phyloP scores from a whole-genome alignment of 1,139 yeast genomes.

The Saccharomyces hybrid region DNA sequence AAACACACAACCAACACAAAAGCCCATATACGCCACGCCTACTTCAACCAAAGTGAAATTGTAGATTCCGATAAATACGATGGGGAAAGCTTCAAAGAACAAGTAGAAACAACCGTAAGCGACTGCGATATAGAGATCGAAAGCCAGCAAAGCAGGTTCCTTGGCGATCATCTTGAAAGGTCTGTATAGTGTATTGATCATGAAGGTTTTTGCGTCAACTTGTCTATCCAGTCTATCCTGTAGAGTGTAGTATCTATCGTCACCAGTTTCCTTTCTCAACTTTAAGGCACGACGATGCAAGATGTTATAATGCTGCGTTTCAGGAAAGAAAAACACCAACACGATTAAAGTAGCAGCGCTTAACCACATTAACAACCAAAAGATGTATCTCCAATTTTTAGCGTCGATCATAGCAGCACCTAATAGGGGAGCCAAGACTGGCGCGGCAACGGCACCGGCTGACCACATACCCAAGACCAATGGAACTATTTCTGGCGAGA shows the following conservation, averaged over 20 bases:
- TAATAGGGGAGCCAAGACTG: slow-evolving; percentile 57
- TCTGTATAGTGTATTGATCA: slow-evolving; percentile 42
- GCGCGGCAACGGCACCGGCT: slow-evolving; percentile 50
- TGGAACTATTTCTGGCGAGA: slow-evolving; percentile 38
- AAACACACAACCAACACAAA: slow-evolving; percentile 19
- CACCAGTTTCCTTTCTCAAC: slow-evolving; percentile 43
- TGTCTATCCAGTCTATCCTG: slow-evolving; percentile 32
- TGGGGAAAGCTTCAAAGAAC: slow-evolving; percentile 57
- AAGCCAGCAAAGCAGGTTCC: slow-evolving; percentile 19
- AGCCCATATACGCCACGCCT: slow-evolving; percentile 21
- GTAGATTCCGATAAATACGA: slow-evolving; percentile 41
- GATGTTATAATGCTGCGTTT: slow-evolving; percentile 43
- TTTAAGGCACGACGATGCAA: slow-evolving; percentile 42
- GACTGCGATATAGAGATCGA: slow-evolving; percentile 40
- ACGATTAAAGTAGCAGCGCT: slow-evolving; percentile 35
- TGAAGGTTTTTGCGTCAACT: slow-evolving; percentile 27
- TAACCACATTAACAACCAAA: slow-evolving; percentile 39
- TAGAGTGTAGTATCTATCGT: slow-evolving; percentile 33
- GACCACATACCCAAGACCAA: slow-evolving; percentile 44
- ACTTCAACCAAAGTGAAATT: slow-evolving; percentile 35
- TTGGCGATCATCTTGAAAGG: slow-evolving; percentile 38
- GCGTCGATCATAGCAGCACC: slow-evolving; percentile 43
- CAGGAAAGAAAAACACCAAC: slow-evolving; percentile 40
- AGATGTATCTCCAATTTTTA: slow-evolving; percentile 42
- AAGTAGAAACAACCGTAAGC: slow-evolving; percentile 48